These are phyloP conservation scores for Ganoderma boninense DNA, from an alignment of 1,284 basidiomycete genomes.

Conservation along the genomic window DNA sequence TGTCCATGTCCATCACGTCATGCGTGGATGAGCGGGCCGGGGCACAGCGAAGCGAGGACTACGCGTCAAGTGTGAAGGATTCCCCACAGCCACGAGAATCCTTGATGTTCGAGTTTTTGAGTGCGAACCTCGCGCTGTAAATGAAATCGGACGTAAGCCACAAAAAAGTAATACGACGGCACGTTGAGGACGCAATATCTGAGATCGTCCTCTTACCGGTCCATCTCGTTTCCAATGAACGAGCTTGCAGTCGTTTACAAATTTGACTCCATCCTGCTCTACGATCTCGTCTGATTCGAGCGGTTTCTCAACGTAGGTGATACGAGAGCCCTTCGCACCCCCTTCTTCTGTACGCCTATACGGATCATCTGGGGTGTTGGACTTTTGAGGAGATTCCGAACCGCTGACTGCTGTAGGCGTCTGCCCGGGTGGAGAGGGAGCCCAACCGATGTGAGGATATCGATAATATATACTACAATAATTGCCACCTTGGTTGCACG, in stretches of 20 bases:
- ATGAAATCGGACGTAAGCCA: conserved; percentile 3
- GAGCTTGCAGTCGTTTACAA: conserved; percentile 96
- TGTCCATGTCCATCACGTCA: conserved; percentile 18
- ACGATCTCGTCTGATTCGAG: conserved; percentile 98
- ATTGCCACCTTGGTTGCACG: conserved; percentile 86
- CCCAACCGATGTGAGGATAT: no score
- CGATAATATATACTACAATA: no score
- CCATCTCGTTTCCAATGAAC: conserved; percentile 99
- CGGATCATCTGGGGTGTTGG: conserved; percentile 94
- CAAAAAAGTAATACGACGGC: no score
- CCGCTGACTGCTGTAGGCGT: conserved; percentile 83
- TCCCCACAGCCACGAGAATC: conserved; percentile 96
- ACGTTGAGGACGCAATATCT: conserved; percentile 58
- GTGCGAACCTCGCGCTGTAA: conserved; percentile 87
- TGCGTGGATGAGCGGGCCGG: not conserved
- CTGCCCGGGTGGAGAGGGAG: conserved; percentile 55
- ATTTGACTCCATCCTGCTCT: conserved; percentile 92
- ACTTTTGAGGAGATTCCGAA: conserved; percentile 76
- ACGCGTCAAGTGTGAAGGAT: conserved; percentile 72
- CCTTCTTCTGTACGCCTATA: conserved; percentile 96
- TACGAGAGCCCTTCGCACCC: conserved; percentile 99
- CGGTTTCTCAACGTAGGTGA: conserved; percentile 92
- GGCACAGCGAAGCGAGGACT: not conserved
- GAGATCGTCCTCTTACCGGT: conserved; percentile 94
- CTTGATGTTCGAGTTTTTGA: conserved; percentile 90